Evolutionary conservation across 768 basidiomycete species (phyloP).

Genomic region (Leccinum uliginosum): DNA sequence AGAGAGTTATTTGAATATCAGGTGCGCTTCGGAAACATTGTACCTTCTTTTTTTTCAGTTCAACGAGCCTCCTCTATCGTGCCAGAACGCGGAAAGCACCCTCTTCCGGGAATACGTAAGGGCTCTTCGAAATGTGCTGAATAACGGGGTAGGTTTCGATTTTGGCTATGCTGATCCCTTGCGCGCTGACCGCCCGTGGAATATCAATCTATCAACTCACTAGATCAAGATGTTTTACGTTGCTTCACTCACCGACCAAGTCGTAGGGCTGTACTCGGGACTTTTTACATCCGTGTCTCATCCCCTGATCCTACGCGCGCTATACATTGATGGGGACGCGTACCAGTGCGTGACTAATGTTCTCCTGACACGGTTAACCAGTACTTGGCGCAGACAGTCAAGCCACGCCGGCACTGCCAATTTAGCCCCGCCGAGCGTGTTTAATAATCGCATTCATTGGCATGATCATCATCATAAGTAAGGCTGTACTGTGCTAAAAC

Average conservation of each 20-base stretch:
- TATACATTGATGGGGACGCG: constrained; percentile 94
- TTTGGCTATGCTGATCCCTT: constrained; percentile 1
- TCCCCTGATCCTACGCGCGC: constrained; percentile 80
- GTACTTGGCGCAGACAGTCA: not conserved
- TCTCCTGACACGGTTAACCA: no score
- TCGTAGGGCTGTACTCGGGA: constrained; percentile 84
- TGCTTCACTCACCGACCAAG: constrained; percentile 92
- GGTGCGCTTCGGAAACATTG: constrained; percentile 37
- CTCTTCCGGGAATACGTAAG: constrained; percentile 76
- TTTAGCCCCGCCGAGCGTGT: not conserved
- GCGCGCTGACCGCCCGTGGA: no score
- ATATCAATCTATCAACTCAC: constrained; percentile 8
- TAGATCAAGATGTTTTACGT: constrained; percentile 83
- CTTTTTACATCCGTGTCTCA: constrained; percentile 85
- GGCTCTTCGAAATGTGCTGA: constrained; percentile 66
- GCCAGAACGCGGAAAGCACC: constrained; percentile 73
- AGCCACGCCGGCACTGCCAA: not conserved
- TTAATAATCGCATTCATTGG: no score
- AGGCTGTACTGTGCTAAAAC: not conserved
- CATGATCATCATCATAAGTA: not conserved
- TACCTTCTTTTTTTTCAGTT: constrained; percentile 7
- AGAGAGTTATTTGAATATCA: constrained; percentile 96
- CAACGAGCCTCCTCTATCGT: not conserved
- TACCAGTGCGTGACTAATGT: constrained; percentile 64
- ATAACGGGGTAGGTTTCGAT: constrained; percentile 58